Evolutionary conservation across 148 eudicot species (phyloP).

Genomic region (Arbutus unedo): DNA sequence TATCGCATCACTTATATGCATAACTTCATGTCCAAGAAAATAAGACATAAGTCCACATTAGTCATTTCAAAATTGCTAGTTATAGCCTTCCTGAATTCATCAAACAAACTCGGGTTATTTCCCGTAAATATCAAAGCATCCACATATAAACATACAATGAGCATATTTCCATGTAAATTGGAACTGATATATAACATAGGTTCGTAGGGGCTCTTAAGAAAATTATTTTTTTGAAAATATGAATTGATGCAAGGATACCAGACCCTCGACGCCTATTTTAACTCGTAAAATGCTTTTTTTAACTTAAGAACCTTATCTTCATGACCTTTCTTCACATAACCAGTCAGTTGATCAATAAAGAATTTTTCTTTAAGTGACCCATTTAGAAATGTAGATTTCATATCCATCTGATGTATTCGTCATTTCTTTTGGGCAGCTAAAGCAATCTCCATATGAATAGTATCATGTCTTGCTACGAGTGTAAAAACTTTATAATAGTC

Average conservation of each 20-base stretch:
- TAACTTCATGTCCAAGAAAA: not conserved
- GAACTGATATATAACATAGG: not conserved
- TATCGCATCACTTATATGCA: not conserved
- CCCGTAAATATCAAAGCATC: too few relatives aligned
- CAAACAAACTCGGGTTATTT: too few relatives aligned
- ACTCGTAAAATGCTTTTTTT: not conserved
- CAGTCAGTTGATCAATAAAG: not conserved
- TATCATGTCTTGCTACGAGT: not conserved
- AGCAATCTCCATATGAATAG: not conserved
- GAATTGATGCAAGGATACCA: not conserved
- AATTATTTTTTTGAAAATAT: not conserved
- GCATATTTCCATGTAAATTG: not conserved
- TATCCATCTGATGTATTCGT: not conserved
- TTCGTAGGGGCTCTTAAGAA: not conserved
- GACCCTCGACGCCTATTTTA: slow-evolving; percentile 9
- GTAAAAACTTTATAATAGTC: not conserved
- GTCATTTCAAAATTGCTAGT: not conserved
- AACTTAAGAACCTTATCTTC: not conserved
- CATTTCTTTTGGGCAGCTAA: not conserved
- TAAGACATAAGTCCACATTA: not conserved
- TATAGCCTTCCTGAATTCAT: not conserved
- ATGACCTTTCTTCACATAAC: too few relatives aligned
- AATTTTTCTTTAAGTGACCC: not conserved
- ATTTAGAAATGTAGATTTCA: not conserved
- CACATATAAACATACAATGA: not conserved